A percentile compares a stretch with the other conserved stretches of the same genome.
These are phyloP conservation scores for Stephania yunnanensis DNA, from an alignment of 164 flowering plant species.

Conservation along the genomic window DNA sequence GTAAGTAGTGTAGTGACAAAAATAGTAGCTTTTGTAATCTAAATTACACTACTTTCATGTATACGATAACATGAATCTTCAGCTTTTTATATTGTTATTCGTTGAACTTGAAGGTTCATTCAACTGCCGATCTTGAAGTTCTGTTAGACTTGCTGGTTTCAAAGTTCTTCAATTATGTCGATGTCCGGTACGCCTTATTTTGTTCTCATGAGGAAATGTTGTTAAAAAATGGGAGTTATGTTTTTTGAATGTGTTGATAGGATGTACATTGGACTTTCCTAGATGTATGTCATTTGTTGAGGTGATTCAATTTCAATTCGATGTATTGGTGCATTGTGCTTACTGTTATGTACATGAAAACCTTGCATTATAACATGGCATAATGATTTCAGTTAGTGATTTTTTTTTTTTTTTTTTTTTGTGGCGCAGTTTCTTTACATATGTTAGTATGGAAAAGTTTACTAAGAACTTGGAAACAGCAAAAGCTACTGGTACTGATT, in stretches of 20 bases:
- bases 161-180: conserved; percentile 74
- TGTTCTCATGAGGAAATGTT: neutral
- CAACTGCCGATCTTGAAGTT: conserved; percentile 34
- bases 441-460: conserved; percentile 58
- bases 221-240: neutral
- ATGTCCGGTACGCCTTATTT: conserved; percentile 58
- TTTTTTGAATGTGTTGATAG: neutral
- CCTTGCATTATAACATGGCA: too few species aligned
- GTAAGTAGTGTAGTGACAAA: conserved; percentile 38
- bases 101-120: conserved; percentile 46
- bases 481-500: conserved; percentile 31
- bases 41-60: neutral
- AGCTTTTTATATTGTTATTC: neutral
- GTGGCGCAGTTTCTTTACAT: conserved; percentile 72
- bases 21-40: neutral
- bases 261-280: too few species aligned
- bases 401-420: conserved; percentile 4
- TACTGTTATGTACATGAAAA: neutral
- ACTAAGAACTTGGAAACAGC: conserved; percentile 38
- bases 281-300: neutral
- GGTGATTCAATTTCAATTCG: neutral
- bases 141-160: conserved; percentile 45
- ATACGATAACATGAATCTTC: neutral
- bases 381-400: neutral
- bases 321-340: neutral